Evolutionary conservation across 2,329 filamentous ascomycete genomes (phyloP).

Genomic region (Pseudovirgaria hyperparasitica): DNA sequence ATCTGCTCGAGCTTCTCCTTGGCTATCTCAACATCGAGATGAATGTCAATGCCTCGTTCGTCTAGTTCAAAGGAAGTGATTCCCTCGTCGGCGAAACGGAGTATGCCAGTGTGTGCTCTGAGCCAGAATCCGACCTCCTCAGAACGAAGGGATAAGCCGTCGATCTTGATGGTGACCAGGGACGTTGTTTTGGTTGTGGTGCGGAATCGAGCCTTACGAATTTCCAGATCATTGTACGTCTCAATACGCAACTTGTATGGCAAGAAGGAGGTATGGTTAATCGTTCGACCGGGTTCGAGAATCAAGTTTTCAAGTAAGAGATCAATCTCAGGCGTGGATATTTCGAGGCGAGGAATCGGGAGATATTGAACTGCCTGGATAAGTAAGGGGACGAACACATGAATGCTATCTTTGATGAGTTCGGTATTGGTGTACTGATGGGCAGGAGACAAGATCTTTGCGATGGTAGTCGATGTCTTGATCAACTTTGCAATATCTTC

Average conservation of each 20-base stretch:
- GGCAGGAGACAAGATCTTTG: constrained; percentile 54
- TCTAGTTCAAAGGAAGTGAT: constrained; percentile 79
- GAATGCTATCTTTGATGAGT: constrained; percentile 60
- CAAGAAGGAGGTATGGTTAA: constrained; percentile 80
- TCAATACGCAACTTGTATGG: constrained; percentile 72
- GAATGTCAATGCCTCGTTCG: constrained; percentile 74
- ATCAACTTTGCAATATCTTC: constrained; percentile 57
- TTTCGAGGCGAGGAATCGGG: constrained; percentile 80
- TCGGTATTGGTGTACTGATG: constrained; percentile 55
- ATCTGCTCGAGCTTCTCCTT: constrained; percentile 70
- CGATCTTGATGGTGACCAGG: constrained; percentile 62
- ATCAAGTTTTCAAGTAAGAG: constrained; percentile 83
- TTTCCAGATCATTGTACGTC: constrained; percentile 75
- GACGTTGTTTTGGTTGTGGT: constrained; percentile 58
- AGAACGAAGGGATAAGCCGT: constrained; percentile 72
- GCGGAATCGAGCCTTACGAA: constrained; percentile 62
- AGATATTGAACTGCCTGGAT: constrained; percentile 73
- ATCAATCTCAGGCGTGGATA: constrained; percentile 72
- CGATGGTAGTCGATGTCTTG: constrained; percentile 53
- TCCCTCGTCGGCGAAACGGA: constrained; percentile 68
- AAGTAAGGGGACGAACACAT: constrained; percentile 68
- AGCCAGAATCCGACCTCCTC: constrained; percentile 87
- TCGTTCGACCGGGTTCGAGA: constrained; percentile 71
- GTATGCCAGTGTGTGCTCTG: constrained; percentile 60
- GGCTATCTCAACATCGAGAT: constrained; percentile 72